Evolutionary conservation across 257 asterid genomes (phyloP).

Genomic region (Ocimum tenuiflorum): DNA sequence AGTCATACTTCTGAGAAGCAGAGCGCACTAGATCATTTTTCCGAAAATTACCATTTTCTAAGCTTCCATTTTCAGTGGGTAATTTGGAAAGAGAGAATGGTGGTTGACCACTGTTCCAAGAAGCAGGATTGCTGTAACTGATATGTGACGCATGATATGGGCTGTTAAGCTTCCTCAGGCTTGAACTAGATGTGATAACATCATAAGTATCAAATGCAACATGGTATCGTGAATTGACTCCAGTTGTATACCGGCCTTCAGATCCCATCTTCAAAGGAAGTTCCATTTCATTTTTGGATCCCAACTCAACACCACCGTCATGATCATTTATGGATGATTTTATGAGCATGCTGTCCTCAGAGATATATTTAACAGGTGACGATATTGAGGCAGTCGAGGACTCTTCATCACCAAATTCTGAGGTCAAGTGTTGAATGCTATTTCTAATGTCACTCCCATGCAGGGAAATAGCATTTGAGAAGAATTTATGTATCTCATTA

Average conservation of each 20-base stretch:
- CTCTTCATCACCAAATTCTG: slow-evolving; percentile 22
- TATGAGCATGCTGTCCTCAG: slow-evolving; percentile 33
- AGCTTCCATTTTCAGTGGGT: slow-evolving; percentile 40
- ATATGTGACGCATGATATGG: slow-evolving; percentile 28
- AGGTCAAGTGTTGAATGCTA: slow-evolving; percentile 20
- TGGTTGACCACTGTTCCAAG: slow-evolving; percentile 26
- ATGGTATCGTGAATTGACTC: too few relatives aligned
- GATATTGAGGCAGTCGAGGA: slow-evolving; percentile 26
- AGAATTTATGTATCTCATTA: slow-evolving; percentile 45
- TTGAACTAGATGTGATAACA: too few relatives aligned
- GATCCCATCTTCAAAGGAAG: slow-evolving; percentile 22
- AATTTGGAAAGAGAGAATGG: slow-evolving; percentile 24
- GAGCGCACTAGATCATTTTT: slow-evolving; percentile 8
- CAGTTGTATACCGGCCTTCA: too few relatives aligned
- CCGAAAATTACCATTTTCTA: too few relatives aligned
- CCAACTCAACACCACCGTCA: slow-evolving; percentile 24
- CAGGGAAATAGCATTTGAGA: slow-evolving; percentile 45
- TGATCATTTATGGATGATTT: slow-evolving; percentile 31
- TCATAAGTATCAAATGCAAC: too few relatives aligned
- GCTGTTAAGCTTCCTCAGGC: too few relatives aligned
- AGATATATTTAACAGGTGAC: slow-evolving; percentile 28
- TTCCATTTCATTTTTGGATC: slow-evolving; percentile 22
- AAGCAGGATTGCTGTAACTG: slow-evolving; percentile 24
- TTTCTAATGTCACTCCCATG: slow-evolving; percentile 28
- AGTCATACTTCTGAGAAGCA: slow-evolving; percentile 25